Evolutionary conservation across 1,284 basidiomycete genomes (phyloP).

Genomic region (Austroboletus niveus): DNA sequence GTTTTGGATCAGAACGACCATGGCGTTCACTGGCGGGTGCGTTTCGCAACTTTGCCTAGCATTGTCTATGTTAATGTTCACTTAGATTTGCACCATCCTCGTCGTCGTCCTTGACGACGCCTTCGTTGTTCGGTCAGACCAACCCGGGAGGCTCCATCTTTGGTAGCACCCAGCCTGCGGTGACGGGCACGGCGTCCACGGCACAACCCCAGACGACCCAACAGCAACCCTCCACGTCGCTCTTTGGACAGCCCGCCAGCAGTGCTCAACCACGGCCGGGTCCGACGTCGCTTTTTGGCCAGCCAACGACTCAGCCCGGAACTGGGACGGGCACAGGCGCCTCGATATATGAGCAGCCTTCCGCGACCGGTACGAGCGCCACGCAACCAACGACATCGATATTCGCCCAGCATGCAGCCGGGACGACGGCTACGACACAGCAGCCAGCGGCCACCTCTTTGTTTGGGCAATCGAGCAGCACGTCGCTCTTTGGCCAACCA

Average conservation of each 20-base stretch:
- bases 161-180: conserved; percentile 29
- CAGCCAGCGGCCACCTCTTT: conserved; percentile 11
- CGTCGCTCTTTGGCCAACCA: conserved; percentile 34
- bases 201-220: conserved; percentile 29
- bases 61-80: conserved; percentile 7
- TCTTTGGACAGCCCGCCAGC: conserved; percentile 35
- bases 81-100: conserved; percentile 19
- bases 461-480: conserved; percentile 21
- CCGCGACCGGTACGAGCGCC: conserved; percentile 9
- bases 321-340: conserved; percentile 25
- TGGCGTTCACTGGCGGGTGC: conserved; percentile 21
- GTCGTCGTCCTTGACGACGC: conserved; percentile 4
- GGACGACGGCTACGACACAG: conserved; percentile 1
- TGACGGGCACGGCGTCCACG: conserved; percentile 23
- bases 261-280: conserved; percentile 18
- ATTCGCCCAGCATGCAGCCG: conserved; percentile 20
- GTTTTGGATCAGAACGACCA: not conserved
- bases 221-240: conserved; percentile 28
- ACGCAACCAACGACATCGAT: conserved; percentile 13
- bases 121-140: conserved; percentile 37
- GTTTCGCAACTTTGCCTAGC: conserved; percentile 3
- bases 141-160: conserved; percentile 31
- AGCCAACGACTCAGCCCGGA: conserved; percentile 25
- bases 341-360: conserved; percentile 20
- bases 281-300: conserved; percentile 12